Conservation (phyloP, 1,284 basidiomycete species). For the Moesziomyces aphidis region DNA sequence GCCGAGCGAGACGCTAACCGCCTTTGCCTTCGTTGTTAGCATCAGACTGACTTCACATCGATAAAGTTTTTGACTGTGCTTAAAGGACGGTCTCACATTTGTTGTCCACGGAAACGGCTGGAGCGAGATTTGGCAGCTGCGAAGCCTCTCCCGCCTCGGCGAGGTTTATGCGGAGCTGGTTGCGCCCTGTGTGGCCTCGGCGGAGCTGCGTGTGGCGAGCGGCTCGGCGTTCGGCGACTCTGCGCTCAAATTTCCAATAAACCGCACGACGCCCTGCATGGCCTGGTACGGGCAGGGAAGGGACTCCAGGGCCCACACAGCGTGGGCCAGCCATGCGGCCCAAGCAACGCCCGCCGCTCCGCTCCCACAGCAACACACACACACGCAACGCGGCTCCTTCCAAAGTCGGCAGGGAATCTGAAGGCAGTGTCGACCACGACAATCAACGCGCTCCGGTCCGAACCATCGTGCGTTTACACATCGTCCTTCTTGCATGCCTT, state of each 20-base stretch:
- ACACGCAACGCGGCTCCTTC: neutral
- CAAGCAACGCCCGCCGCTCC: no score
- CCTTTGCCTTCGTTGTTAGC: no score
- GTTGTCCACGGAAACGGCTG: no score
- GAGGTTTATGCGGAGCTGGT: neutral
- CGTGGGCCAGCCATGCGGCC: no score
- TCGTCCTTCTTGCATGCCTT: neutral
- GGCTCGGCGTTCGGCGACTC: neutral
- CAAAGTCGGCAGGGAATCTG: neutral
- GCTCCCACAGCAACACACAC: neutral
- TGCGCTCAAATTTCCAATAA: neutral
- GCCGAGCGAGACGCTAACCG: neutral
- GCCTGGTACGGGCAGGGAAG: no score
- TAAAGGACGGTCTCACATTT: no score
- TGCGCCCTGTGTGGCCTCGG: neutral
- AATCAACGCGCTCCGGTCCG: neutral
- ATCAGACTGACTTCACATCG: no score
- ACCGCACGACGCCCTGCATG: neutral
- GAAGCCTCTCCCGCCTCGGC: neutral
- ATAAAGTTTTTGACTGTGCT: no score
- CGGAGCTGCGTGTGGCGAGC: no score
- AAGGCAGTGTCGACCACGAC: neutral
- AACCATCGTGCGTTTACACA: neutral
- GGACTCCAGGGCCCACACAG: no score
- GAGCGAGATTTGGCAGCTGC: no score